These are phyloP conservation scores for Colletotrichum tofieldiae DNA, from an alignment of 2,329 filamentous ascomycete species.

Conservation along the genomic window DNA sequence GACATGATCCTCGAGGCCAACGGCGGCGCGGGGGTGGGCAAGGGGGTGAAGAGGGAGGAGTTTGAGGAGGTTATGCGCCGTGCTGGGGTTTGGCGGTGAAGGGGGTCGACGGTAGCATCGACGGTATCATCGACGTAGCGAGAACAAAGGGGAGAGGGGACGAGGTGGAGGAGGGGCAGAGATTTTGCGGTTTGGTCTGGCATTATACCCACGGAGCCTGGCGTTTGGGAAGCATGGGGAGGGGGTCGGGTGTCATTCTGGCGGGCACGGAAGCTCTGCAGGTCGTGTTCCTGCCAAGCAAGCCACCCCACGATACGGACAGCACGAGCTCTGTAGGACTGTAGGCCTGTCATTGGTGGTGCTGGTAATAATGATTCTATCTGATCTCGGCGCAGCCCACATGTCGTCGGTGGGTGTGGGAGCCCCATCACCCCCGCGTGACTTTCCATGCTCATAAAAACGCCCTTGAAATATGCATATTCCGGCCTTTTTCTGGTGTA, in stretches of 20 bases:
- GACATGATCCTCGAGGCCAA: slow-evolving; percentile 98
- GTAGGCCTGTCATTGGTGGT: slow-evolving; percentile 9
- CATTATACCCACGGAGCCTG: slow-evolving; percentile 36
- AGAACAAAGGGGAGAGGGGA: neutral
- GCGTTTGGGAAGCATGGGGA: slow-evolving; percentile 16
- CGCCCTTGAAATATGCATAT: slow-evolving; percentile 40
- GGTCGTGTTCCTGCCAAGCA: neutral
- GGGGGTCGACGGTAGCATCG: neutral
- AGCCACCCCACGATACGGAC: neutral
- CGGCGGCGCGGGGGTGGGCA: slow-evolving; percentile 79
- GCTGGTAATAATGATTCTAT: slow-evolving; percentile 35
- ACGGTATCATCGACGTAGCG: neutral
- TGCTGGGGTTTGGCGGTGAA: slow-evolving; percentile 85
- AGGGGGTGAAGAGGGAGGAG: slow-evolving; percentile 82
- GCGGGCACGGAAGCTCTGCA: neutral
- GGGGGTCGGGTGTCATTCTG: neutral
- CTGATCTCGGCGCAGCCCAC: slow-evolving; percentile 33
- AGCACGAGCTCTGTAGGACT: neutral
- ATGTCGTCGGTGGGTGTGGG: slow-evolving; percentile 12
- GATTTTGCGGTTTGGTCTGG: slow-evolving; percentile 11
- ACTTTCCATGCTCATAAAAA: slow-evolving; percentile 34
- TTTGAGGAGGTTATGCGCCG: slow-evolving; percentile 90
- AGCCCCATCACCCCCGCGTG: slow-evolving; percentile 10
- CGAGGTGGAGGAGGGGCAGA: no score
- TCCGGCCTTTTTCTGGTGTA: slow-evolving; percentile 33